These are phyloP conservation scores for Phoma herbarum DNA, from an alignment of 2,329 filamentous ascomycete species.

Conservation along the genomic window DNA sequence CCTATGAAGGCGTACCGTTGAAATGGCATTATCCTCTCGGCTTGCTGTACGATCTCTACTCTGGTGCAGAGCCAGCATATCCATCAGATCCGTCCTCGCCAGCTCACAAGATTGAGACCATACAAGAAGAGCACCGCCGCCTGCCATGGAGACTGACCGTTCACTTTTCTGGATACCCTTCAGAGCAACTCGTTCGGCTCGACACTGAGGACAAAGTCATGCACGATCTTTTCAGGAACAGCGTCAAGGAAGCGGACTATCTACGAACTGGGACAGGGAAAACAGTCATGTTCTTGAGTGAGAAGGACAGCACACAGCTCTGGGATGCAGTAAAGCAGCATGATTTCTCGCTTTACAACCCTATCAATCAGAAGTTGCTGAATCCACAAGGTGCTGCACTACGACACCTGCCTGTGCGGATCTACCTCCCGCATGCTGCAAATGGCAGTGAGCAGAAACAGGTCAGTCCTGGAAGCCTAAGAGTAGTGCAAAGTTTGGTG, in stretches of 20 bases:
- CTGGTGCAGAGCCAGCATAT: slow-evolving; percentile 61
- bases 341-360: slow-evolving; percentile 75
- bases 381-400: slow-evolving; percentile 73
- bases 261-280: slow-evolving; percentile 87
- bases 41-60: slow-evolving; percentile 74
- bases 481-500: slow-evolving; percentile 76
- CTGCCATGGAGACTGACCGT: slow-evolving; percentile 71
- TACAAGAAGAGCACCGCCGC: slow-evolving; percentile 29
- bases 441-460: slow-evolving; percentile 33
- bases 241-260: slow-evolving; percentile 84
- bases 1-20: slow-evolving; percentile 71
- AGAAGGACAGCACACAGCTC: slow-evolving; percentile 80
- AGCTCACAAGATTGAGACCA: slow-evolving; percentile 25
- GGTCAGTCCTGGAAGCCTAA: slow-evolving; percentile 52
- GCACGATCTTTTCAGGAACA: slow-evolving; percentile 73
- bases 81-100: slow-evolving; percentile 25
- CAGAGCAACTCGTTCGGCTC: slow-evolving; percentile 65
- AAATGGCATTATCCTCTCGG: slow-evolving; percentile 78
- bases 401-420: slow-evolving; percentile 82
- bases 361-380: slow-evolving; percentile 79
- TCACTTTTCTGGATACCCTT: slow-evolving; percentile 67
- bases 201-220: slow-evolving; percentile 64
- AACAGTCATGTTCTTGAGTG: slow-evolving; percentile 87
- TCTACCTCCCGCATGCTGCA: slow-evolving; percentile 74
- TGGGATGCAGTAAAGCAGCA: slow-evolving; percentile 85